Percentiles rank a stretch among this genome's conserved stretches.
These are phyloP conservation scores for Tetracentron sinense DNA, from an alignment of 164 flowering plant species.

Conservation along the genomic window DNA sequence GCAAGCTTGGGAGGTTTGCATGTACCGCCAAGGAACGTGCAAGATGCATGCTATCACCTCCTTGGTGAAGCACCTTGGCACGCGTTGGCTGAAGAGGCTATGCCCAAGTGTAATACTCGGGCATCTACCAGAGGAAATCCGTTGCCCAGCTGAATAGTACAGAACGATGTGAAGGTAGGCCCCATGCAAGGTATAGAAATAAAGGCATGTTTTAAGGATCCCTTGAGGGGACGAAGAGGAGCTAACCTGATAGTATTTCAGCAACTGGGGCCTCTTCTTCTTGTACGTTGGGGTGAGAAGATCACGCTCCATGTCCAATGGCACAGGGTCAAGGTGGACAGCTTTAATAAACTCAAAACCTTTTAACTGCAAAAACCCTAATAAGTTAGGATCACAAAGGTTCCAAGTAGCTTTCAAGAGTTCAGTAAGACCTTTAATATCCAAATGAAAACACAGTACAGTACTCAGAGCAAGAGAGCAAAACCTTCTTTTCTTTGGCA, in stretches of 20 bases:
- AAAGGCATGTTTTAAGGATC: background rate
- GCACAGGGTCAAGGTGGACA: slow-evolving; percentile 85
- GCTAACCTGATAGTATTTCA: slow-evolving; percentile 78
- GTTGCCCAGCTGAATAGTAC: too few species aligned
- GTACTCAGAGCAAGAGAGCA: background rate
- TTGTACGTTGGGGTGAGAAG: slow-evolving; percentile 94
- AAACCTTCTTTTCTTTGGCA: slow-evolving; percentile 87
- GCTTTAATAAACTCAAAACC: slow-evolving; percentile 90
- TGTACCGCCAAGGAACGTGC: too few species aligned
- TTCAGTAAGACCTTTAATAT: background rate
- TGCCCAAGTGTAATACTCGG: too few species aligned
- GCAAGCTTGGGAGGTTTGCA: too few species aligned
- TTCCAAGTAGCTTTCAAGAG: too few species aligned
- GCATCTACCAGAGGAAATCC: too few species aligned
- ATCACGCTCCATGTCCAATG: slow-evolving; percentile 93
- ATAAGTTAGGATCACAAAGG: slow-evolving; percentile 7
- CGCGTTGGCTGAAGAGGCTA: too few species aligned
- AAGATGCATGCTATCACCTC: too few species aligned
- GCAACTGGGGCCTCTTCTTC: slow-evolving; percentile 97
- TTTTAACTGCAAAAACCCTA: slow-evolving; percentile 61
- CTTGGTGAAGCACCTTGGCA: too few species aligned
- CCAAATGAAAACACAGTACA: background rate
- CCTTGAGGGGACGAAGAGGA: background rate
- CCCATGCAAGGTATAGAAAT: background rate
- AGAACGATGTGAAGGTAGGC: too few species aligned